Conservation (phyloP, 2,329 filamentous ascomycete genomes). For the Graphilbum fragrans region DNA sequence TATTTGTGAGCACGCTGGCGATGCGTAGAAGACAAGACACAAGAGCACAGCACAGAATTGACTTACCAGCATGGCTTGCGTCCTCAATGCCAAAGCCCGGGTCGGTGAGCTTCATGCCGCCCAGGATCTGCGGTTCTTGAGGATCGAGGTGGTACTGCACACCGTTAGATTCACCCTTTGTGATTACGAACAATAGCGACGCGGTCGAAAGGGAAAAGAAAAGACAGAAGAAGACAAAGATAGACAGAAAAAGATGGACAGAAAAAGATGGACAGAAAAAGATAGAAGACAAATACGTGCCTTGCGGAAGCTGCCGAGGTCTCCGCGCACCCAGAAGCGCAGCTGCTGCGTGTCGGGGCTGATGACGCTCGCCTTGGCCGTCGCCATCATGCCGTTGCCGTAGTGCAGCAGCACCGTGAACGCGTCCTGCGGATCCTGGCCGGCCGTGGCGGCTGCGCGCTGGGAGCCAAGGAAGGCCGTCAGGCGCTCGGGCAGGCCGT, state of each 20-base stretch:
- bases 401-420: conserved; percentile 58
- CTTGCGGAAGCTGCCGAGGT: conserved; percentile 42
- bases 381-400: conserved; percentile 47
- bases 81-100: conserved; percentile 53
- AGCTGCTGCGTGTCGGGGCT: conserved; percentile 58
- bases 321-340: conserved; percentile 66
- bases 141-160: conserved; percentile 54
- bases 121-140: conserved; percentile 63
- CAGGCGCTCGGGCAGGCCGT: conserved; percentile 40
- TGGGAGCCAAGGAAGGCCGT: conserved; percentile 59
- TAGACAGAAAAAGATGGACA: neutral
- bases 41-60: conserved; percentile 20
- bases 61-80: conserved; percentile 29
- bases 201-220: neutral
- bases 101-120: conserved; percentile 49
- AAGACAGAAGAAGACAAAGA: neutral
- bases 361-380: conserved; percentile 56
- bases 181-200: neutral
- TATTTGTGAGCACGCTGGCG: conserved; percentile 27
- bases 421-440: conserved; percentile 37
- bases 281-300: neutral
- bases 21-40: conserved; percentile 11
- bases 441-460: conserved; percentile 31
- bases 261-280: neutral
- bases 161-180: no score